Percentiles rank a stretch among this genome's conserved stretches.
phyloP scores from a whole-genome alignment of 495 filamentous ascomycete genomes.

The Penicillium canescens region DNA sequence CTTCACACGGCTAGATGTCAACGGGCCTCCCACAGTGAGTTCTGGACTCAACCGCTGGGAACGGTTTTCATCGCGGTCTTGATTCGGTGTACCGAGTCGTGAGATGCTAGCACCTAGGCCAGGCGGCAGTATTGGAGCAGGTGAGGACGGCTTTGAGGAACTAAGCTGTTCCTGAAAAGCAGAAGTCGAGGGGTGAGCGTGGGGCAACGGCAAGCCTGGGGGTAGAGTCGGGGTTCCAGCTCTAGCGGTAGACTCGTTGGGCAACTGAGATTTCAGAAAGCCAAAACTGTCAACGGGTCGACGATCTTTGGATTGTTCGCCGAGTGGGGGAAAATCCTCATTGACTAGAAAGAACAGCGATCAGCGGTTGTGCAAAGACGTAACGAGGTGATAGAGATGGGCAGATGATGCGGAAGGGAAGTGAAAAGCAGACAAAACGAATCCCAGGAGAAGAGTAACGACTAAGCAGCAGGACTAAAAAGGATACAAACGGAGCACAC shows the following conservation, averaged over 20 bases:
- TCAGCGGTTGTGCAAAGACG: conserved; percentile 23
- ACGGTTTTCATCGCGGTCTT: conserved; percentile 18
- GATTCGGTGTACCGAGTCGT: conserved; percentile 30
- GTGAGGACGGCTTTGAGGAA: conserved; percentile 34
- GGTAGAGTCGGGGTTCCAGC: conserved; percentile 61
- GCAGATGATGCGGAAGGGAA: background rate
- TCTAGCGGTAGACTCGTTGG: conserved; percentile 36
- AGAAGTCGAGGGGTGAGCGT: conserved; percentile 49
- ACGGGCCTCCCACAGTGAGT: background rate
- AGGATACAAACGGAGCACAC: conserved; percentile 30
- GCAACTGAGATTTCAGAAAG: conserved; percentile 45
- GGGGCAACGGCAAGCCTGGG: conserved; percentile 63
- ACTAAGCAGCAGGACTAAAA: conserved; percentile 16
- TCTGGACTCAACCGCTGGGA: conserved; percentile 27
- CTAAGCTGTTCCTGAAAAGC: conserved; percentile 37
- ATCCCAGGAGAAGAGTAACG: conserved; percentile 9
- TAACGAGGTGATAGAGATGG: conserved; percentile 10
- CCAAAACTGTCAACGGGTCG: conserved; percentile 43
- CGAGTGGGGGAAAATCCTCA: conserved; percentile 57
- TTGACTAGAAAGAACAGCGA: conserved; percentile 33
- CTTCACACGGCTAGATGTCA: conserved; percentile 26
- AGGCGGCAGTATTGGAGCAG: conserved; percentile 33
- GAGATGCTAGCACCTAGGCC: conserved; percentile 29
- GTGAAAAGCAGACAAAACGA: conserved; percentile 4
- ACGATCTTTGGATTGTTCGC: conserved; percentile 34